Evolutionary conservation across 208 protist species (phyloP), one percentile per base, ranked within the genome.

Genomic region (Leishmania braziliensis): DNA sequence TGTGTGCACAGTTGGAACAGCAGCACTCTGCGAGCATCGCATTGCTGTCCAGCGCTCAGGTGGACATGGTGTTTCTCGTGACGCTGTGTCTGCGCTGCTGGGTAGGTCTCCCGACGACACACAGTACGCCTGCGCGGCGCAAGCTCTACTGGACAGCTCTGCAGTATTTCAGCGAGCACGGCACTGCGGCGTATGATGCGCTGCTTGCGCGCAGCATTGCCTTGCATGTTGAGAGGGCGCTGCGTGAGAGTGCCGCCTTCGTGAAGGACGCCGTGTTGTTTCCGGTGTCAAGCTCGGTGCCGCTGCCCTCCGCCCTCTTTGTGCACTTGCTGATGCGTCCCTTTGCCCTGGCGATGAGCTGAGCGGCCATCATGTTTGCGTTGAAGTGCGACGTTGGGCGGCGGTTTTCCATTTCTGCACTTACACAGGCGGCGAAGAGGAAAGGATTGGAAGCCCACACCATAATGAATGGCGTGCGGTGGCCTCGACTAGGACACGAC

Each of bases 61-160:
- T 93, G 6, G 91, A 95, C 75, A 33, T 87, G 1, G 78, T 91
- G 53, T 90, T 89, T 79, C 58, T 93, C 36, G 81, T 82, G 10
- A 70, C 85, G 50, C 81, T 95, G 5, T 95, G 91, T 72, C 78
- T 90, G 6, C 53, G 84, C 16, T 81, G 78, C 43, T 95, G 91
- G 89, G 26, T 93, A 76, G 58, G 78, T 16, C 77, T 80, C 39
- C 75, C 91, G 0, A 66, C 50, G 33, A 82, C 48, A 1, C 83
- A 91, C 84, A 54, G 56, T 16, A 85, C 78, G n/a, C 65, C 78
- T 5, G 62, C 81, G 26, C 80, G 75, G 4, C 68, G 84, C 18
- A 87, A 82, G 53, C 68, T 79, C 69, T 66, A 29, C 65, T 84
- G 80, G 82, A 58, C 80, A 29, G 84, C 82, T 5, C 56, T 90